Evolutionary conservation across 78 protist species (phyloP), one percentile per base, ranked within the genome.

Genomic region (Acrasis kona): DNA sequence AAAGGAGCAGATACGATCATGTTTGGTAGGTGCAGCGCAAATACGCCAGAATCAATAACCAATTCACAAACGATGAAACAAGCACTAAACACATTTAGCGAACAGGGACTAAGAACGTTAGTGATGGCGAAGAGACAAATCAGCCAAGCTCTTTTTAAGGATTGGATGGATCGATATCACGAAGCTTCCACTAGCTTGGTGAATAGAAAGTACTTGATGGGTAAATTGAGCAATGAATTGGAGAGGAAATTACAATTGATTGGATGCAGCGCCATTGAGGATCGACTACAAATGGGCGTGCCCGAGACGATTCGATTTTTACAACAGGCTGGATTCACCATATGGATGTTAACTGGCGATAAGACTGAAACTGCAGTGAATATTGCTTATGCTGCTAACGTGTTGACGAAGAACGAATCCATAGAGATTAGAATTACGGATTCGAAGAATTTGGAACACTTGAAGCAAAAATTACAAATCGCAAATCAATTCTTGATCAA

Each of bases 181-280:
- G 65, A 39, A 67, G 71, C 71, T 19, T 19, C 19, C 28, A 19
- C 66, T 30, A 30, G 66, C 19, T 19, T 67, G 12, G 28, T 30
- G 19, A 19, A 19, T 19, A 19, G 71, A 31, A 76, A 78, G 32
- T 41, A 8, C 8, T 10, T 29, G 38, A 42, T 88, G 10, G 86
- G 65, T 3, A 28, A 1, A 37, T 65, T 50, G 8, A 2, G 28
- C 27, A 81, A 39, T 31, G 65, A n/a, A 74, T 72, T 90, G 27
- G 95, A 91, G 77, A 10, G 41, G 19, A 41, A 36, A 29, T 29
- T 89, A 27, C 0, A 1, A 6, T 66, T 89, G 12, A 6, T 87
- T n/a, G 93, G 93, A 2, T 76, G 78, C 29, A 87, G 92, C 4
- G 95, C 91, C 28, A 73, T 91, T 41, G 92, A 89, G 50, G 95